These are phyloP conservation scores for Asterophora lycoperdoides DNA, from an alignment of 768 basidiomycete species.

Conservation along the genomic window DNA sequence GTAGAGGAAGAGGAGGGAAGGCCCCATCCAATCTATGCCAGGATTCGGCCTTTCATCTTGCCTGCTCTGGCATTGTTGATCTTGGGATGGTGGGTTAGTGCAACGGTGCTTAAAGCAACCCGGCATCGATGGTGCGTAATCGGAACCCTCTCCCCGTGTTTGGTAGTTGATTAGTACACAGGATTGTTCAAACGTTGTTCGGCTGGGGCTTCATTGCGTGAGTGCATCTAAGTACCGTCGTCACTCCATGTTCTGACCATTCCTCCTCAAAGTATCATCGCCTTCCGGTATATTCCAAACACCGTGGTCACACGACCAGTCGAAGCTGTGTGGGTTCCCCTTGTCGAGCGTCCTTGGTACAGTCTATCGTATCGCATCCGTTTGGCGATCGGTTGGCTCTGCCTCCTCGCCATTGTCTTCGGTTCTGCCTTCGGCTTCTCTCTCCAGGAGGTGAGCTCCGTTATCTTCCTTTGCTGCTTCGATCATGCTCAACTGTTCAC, in stretches of 20 bases:
- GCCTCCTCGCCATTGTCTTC: slow-evolving; percentile 71
- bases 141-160: slow-evolving; percentile 6
- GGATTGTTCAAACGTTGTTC: slow-evolving; percentile 78
- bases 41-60: too few relatives aligned
- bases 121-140: slow-evolving; percentile 65
- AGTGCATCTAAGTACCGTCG: slow-evolving; percentile 19
- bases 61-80: slow-evolving; percentile 54
- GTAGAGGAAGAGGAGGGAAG: too few relatives aligned
- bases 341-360: slow-evolving; percentile 67
- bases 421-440: slow-evolving; percentile 86
- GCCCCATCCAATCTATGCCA: too few relatives aligned
- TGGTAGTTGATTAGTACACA: slow-evolving; percentile 20
- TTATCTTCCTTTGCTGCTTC: not conserved
- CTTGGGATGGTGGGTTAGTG: slow-evolving; percentile 83
- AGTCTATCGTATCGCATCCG: slow-evolving; percentile 46
- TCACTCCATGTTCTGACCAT: not conserved
- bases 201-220: slow-evolving; percentile 81
- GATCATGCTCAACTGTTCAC: slow-evolving; percentile 13
- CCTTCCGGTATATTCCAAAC: slow-evolving; percentile 81
- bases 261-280: slow-evolving; percentile 51
- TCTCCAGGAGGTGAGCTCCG: slow-evolving; percentile 43
- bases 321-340: slow-evolving; percentile 61
- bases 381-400: slow-evolving; percentile 69
- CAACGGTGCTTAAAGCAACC: slow-evolving; percentile 63
- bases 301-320: slow-evolving; percentile 69